Conservation (phyloP, 805 yeast genomes). For the Pichia cabralensis region DNA sequence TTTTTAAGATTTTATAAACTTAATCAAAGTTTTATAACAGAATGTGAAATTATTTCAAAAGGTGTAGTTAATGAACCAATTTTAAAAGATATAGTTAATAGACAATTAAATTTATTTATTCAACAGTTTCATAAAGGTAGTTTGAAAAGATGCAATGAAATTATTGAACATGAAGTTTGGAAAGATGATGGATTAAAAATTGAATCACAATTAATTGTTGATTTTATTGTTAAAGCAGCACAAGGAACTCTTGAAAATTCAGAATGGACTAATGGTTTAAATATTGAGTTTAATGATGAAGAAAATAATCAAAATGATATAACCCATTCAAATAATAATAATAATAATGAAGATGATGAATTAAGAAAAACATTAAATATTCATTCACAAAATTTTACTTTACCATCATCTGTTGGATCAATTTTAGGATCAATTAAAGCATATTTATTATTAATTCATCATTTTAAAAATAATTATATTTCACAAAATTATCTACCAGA, state of each 20-base stretch:
- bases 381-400: conserved; percentile 46
- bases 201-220: conserved; percentile 38
- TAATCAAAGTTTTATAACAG: conserved; percentile 60
- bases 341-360: not conserved
- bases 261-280: conserved; percentile 35
- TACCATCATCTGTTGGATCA: conserved; percentile 39
- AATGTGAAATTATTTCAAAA: conserved; percentile 67
- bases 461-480: conserved; percentile 25
- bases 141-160: conserved; percentile 34
- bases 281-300: conserved; percentile 12
- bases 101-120: conserved; percentile 54
- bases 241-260: conserved; percentile 31
- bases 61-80: conserved; percentile 52
- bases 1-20: conserved; percentile 61
- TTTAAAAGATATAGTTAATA: conserved; percentile 57
- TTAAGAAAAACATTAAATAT: conserved; percentile 30
- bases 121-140: conserved; percentile 44
- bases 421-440: conserved; percentile 36
- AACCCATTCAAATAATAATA: conserved; percentile 5
- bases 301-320: conserved; percentile 16
- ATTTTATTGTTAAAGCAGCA: conserved; percentile 39
- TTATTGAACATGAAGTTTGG: conserved; percentile 70
- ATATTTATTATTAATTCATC: conserved; percentile 36
- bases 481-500: conserved; percentile 25
- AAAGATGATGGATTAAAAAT: conserved; percentile 52